phyloP scores from a whole-genome alignment of 345 rosid genomes.

The Bruguiera parviflora region DNA sequence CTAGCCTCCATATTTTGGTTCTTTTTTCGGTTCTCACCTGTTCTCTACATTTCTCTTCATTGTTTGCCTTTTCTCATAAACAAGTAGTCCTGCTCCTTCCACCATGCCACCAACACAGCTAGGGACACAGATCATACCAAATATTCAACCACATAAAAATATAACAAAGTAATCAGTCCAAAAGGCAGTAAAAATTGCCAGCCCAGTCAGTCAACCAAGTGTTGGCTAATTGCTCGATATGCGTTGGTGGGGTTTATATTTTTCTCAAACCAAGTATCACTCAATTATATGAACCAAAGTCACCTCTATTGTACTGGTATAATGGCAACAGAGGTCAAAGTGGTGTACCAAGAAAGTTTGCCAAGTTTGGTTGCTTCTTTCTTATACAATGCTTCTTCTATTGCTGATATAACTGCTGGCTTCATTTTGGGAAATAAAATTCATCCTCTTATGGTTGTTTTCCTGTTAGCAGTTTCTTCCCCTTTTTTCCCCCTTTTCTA shows the following conservation, averaged over 20 bases:
- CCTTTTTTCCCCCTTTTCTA: too few species aligned
- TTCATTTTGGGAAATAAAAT: background rate
- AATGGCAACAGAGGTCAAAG: background rate
- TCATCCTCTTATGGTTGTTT: background rate
- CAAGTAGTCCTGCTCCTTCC: too few species aligned
- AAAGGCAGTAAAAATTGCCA: too few species aligned
- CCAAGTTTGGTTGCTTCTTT: background rate
- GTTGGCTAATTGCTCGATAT: background rate
- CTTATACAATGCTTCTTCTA: background rate
- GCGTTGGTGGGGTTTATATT: background rate
- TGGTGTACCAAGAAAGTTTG: background rate
- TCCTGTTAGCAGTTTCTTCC: background rate
- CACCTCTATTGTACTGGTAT: too few species aligned
- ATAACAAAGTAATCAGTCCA: too few species aligned
- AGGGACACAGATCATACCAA: too few species aligned
- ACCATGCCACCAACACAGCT: too few species aligned
- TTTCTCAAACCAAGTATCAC: too few species aligned
- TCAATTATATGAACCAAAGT: too few species aligned
- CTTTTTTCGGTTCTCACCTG: background rate
- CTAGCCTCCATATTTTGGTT: too few species aligned
- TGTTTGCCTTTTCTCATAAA: background rate
- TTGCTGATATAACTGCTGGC: background rate
- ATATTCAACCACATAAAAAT: too few species aligned
- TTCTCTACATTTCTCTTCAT: background rate
- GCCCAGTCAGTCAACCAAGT: too few species aligned